Conservation (phyloP, 768 basidiomycete species). For the Boletellus ananiceps region DNA sequence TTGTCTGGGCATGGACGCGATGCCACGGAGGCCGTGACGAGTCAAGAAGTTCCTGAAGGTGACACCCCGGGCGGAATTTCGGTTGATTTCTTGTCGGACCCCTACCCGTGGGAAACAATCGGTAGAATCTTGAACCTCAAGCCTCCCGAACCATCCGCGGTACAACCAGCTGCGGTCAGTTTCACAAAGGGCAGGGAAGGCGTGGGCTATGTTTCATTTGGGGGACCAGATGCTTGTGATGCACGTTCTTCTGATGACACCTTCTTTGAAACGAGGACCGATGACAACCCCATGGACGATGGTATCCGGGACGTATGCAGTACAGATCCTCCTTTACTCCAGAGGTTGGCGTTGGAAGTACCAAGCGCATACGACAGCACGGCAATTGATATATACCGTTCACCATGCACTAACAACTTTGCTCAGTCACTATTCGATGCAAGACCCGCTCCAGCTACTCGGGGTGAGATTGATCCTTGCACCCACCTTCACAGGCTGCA, state of each 20-base stretch:
- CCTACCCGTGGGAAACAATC: slow-evolving; percentile 31
- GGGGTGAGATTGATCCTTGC: background rate
- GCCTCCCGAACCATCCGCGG: background rate
- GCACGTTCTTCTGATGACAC: background rate
- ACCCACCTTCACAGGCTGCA: background rate
- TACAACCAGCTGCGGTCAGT: slow-evolving; percentile 1
- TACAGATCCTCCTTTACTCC: background rate
- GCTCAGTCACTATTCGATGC: background rate
- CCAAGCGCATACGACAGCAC: background rate
- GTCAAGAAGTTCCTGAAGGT: background rate
- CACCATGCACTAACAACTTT: background rate
- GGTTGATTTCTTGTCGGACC: slow-evolving; percentile 29
- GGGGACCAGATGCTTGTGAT: background rate
- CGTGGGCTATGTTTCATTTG: slow-evolving; percentile 18
- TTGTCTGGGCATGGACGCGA: background rate
- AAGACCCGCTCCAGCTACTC: background rate
- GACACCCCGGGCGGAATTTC: background rate
- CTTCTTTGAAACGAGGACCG: background rate
- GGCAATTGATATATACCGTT: background rate
- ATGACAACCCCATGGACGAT: background rate
- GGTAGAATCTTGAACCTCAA: slow-evolving; percentile 22
- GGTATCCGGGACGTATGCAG: background rate
- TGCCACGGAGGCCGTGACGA: background rate
- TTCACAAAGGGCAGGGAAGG: slow-evolving; percentile 26
- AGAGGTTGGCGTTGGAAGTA: background rate